Percentiles rank a stretch among this genome's conserved stretches.
Evolutionary conservation across 352 stramenopile species (phyloP).

Genomic region (Saprolegnia parasitica): DNA sequence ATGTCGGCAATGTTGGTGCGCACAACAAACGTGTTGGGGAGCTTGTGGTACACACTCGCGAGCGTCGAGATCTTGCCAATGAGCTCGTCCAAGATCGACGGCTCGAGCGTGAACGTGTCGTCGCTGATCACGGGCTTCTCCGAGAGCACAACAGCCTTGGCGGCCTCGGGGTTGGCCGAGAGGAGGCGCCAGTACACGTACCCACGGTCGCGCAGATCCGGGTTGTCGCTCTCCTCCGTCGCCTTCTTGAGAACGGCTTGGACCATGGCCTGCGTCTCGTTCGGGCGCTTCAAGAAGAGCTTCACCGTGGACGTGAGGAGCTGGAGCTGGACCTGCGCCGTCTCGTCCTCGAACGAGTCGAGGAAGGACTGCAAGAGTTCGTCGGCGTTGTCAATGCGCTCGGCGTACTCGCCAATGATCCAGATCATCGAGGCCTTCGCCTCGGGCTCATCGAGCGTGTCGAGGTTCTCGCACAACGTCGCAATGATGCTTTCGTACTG

Average conservation of each 20-base stretch:
- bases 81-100: constrained; percentile 92
- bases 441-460: constrained; percentile 98
- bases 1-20: constrained; percentile 76
- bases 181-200: constrained; percentile 99
- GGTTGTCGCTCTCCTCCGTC: constrained; percentile 98
- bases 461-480: constrained; percentile 98
- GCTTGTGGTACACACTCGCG: constrained; percentile 97
- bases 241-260: constrained; percentile 97
- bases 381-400: constrained; percentile 99
- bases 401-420: constrained; percentile 99
- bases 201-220: constrained; percentile 96
- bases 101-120: constrained; percentile 95
- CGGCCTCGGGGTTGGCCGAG: constrained; percentile 96
- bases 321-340: constrained; percentile 94
- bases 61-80: constrained; percentile 98
- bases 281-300: constrained; percentile 96
- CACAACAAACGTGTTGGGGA: constrained; percentile 76
- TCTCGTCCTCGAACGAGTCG: constrained; percentile 98
- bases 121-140: constrained; percentile 99
- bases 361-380: constrained; percentile 98
- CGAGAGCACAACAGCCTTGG: constrained; percentile 96
- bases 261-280: constrained; percentile 94
- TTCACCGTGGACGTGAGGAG: constrained; percentile 99
- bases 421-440: constrained; percentile 99
- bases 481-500: constrained; percentile 99